Conservation (phyloP, 208 protist genomes). For the Naegleria fowleri region DNA sequence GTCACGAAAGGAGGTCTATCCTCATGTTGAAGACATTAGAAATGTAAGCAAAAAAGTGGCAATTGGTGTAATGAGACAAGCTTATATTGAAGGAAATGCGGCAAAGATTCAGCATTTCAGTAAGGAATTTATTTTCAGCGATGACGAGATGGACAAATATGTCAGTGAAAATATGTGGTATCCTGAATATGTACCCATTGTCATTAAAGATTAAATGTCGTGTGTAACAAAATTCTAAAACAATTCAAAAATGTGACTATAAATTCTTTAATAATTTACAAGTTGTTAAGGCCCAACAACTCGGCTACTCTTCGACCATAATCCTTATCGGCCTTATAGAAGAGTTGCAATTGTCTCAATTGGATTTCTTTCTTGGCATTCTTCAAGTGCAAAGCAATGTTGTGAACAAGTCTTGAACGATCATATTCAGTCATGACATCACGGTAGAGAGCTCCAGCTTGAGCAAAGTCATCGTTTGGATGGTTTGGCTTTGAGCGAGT, state of each 20-base stretch:
- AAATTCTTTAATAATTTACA: conserved; percentile 2
- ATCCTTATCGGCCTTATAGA: conserved; percentile 45
- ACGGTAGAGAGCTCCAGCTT: conserved; percentile 26
- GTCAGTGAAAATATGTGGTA: not conserved
- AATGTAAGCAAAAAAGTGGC: not conserved
- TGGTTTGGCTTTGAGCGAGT: conserved; percentile 1
- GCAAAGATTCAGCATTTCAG: not conserved
- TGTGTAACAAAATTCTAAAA: no score
- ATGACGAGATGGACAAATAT: not conserved
- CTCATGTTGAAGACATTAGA: not conserved
- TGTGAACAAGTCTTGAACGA: conserved; percentile 36
- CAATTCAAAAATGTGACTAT: no score
- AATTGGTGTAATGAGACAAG: not conserved
- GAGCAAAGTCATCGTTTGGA: conserved; percentile 46
- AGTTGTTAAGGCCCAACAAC: not conserved
- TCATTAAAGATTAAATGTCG: not conserved
- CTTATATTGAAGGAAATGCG: not conserved
- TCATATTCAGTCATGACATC: conserved; percentile 42
- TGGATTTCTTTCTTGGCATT: conserved; percentile 40
- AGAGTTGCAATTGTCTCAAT: conserved; percentile 35
- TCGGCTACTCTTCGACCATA: conserved; percentile 40
- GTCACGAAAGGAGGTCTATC: not conserved
- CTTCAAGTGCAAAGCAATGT: conserved; percentile 46
- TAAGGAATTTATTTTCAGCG: not conserved
- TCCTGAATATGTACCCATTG: conserved; percentile 2